Base-by-base conservation (phyloP, 768 basidiomycete genomes). In the Zangia roseola region DNA sequence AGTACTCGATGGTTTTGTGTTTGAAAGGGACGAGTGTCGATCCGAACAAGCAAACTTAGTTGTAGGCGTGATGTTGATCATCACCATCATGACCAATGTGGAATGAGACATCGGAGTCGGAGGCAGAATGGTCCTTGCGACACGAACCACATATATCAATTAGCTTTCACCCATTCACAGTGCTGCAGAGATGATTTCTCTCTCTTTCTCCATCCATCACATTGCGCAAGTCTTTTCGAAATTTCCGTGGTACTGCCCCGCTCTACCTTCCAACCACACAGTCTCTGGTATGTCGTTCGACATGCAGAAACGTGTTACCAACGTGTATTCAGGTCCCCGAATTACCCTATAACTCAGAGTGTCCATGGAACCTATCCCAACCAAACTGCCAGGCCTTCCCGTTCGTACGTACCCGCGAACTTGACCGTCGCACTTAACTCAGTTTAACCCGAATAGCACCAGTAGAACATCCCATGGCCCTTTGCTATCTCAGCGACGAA, bases 271-370 rank as follows among this genome's bases (percentile, higher is more conserved):
- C 52, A 63, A 54, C 54, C 35, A 53, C 52, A 47, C 39, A 59
- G 31, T 17, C 40, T 47, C 43, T 44, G 44, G 54, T 56, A 50
- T 26, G 59, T 57, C 40, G 28, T 53, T 31, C 34, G 46, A 59
- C 56, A 47, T 49, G 50, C 42, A 50, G 43, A 55, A 67, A 69
- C 67, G 65, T 69, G 65, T 67, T 53, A 10, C 49, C 47, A 55
- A 35, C 67, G 62, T 67, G 65, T 44, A 30, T 54, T 33, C 43
- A 62, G 47, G 13, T 50, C 45, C 40, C 35, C 38, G 47, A 10
- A 45, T 37, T 52, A 12, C 67, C 61, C 55, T 66, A 64, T 62
- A 69, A 66, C 56, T 40, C 49, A 33, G 49, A 56, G 54, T 38
- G 40, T 19, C 21, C 36, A 53, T 63, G 56, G 45, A 57, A 55